Conservation (phyloP, 768 basidiomycete species). For the Candolleomyces aberdarensis region DNA sequence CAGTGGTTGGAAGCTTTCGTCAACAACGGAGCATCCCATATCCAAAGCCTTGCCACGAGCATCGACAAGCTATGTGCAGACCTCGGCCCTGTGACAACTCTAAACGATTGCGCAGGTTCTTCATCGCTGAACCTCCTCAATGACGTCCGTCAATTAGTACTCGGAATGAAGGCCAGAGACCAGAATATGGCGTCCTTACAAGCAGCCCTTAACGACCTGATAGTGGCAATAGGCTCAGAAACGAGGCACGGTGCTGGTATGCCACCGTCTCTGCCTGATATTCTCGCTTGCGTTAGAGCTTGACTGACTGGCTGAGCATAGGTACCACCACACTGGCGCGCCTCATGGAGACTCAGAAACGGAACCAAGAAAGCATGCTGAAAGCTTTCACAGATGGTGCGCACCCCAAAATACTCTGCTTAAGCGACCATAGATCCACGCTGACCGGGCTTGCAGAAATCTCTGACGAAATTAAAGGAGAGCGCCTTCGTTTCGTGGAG, state of each 20-base stretch:
- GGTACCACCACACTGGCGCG: constrained; percentile 58
- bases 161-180: constrained; percentile 31
- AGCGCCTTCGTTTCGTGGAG: constrained; percentile 82
- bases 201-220: constrained; percentile 35
- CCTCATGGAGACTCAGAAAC: constrained; percentile 65
- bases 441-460: constrained; percentile 48
- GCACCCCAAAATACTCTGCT: neutral
- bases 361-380: constrained; percentile 70
- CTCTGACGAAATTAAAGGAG: constrained; percentile 80
- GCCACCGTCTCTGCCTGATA: constrained; percentile 11
- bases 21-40: constrained; percentile 69
- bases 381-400: constrained; percentile 62
- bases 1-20: constrained; percentile 87
- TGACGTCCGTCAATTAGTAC: constrained; percentile 35
- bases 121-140: constrained; percentile 20
- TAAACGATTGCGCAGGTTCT: neutral
- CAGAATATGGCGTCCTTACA: constrained; percentile 36
- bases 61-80: constrained; percentile 59
- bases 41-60: constrained; percentile 56
- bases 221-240: constrained; percentile 24
- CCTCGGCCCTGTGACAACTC: constrained; percentile 32
- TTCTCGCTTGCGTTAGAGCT: neutral
- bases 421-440: neutral
- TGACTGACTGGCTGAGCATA: constrained; percentile 16
- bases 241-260: constrained; percentile 17